These are phyloP conservation scores for Triticum aestivum DNA, from an alignment of 176 grass and related monocot genomes.

Conservation along the genomic window IWGSC_CS_RefSeq_v2.1 NC_057794.1:166456237-166456736, in stretches of 20 bases:
- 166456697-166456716: neutral
- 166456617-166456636: constrained; percentile 4
- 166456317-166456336: neutral
- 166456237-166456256: neutral
- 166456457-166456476: constrained; percentile 7
- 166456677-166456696: neutral
- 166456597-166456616: constrained; percentile 43
- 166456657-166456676: neutral
- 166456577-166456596: constrained; percentile 79
- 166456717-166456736: neutral
- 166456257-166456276: neutral
- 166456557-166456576: constrained; percentile 67
- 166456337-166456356: constrained; percentile 11
- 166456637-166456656: neutral
- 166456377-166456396: constrained; percentile 13
- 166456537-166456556: constrained; percentile 46
- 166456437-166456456: constrained; percentile 39
- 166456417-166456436: constrained; percentile 29
- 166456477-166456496: constrained; percentile 63
- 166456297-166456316: neutral
- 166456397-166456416: neutral
- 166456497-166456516: constrained; percentile 51
- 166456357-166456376: neutral
- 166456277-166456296: neutral
- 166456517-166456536: constrained; percentile 21